Evolutionary conservation across 1,284 basidiomycete genomes (phyloP), one percentile per base, ranked within the genome.

Genomic region (Sporisorium reilianum): DNA sequence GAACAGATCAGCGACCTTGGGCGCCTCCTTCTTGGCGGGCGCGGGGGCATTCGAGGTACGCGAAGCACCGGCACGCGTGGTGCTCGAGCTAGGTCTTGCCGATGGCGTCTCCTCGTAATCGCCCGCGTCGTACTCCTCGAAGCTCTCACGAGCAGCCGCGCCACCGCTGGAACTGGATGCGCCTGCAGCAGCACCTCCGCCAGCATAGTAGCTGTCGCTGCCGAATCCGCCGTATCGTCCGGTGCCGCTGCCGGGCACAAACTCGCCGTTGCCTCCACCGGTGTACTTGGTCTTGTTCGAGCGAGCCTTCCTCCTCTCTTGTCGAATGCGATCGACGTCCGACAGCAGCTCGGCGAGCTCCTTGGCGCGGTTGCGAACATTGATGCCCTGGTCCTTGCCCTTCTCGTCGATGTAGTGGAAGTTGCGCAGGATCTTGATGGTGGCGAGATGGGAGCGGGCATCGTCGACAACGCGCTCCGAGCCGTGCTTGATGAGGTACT

Each of bases 381-480:
- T 99, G 80, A 97, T 90, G n/a, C 96, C 96, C 85, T 99, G 94
- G 82, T 99, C 97, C 86, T 99, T 99, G 64, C 94, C 95, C 86
- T 96, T 97, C 77, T 99, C 96, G 80, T 99, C 97, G 63, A 97
- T 94, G 86, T 97, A 98, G 85, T 99, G 97, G 87, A 99, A 99
- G 83, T 92, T 97, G 67, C 95, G 88, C 10, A 99, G 89, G 92
- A 99, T 98, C 87, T 98, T 98, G 85, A 99, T 90, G 28, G 95
- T 97, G 41, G 93, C 91, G 22, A 98, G 88, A 84, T 99, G 97
- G 1, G 94, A 92, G 62, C 96, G 89, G 3, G 97, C 94, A 86
- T 99, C 96, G 82, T 99, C 96, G 18, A 99, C 94, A 3, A 99
- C 97, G 46, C 97, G 91, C 85, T 99, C 96, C 23, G 93, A 95